These are phyloP conservation scores for Cystoderma amianthinum DNA, from an alignment of 768 basidiomycete species.

Conservation along the genomic window DNA sequence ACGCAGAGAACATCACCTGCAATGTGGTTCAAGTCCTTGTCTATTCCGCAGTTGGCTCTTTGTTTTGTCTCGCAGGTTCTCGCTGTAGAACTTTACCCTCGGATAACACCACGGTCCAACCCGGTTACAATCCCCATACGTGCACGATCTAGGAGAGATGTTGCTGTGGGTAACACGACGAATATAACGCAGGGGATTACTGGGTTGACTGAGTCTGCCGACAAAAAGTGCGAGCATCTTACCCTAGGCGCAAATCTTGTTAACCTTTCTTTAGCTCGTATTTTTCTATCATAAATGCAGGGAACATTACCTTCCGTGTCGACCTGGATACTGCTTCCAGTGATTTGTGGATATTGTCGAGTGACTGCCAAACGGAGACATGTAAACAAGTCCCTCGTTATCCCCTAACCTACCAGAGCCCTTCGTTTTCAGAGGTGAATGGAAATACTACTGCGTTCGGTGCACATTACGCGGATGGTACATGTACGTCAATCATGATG, in stretches of 20 bases:
- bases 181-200: constrained; percentile 21
- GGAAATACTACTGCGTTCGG: constrained; percentile 54
- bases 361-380: constrained; percentile 45
- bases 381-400: constrained; percentile 63
- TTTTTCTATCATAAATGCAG: constrained; percentile 52
- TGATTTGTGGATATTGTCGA: constrained; percentile 67
- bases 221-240: constrained; percentile 32
- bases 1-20: background rate
- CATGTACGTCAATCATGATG: constrained; percentile 52
- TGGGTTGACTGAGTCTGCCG: constrained; percentile 34
- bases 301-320: constrained; percentile 59
- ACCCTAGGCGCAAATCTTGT: constrained; percentile 2
- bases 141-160: constrained; percentile 3
- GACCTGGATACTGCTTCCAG: constrained; percentile 72
- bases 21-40: constrained; percentile 1
- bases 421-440: constrained; percentile 57
- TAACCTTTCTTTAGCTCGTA: constrained; percentile 46
- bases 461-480: constrained; percentile 60
- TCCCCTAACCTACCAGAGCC: constrained; percentile 59
- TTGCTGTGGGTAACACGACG: constrained; percentile 4
- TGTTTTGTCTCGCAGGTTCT: constrained; percentile 1
- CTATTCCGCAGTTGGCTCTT: constrained; percentile 1
- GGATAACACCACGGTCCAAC: constrained; percentile 13
- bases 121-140: constrained; percentile 23
- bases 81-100: constrained; percentile 8